Base-by-base conservation (phyloP, 495 filamentous ascomycete genomes). In the Penicillium atrosanguineum region DNA sequence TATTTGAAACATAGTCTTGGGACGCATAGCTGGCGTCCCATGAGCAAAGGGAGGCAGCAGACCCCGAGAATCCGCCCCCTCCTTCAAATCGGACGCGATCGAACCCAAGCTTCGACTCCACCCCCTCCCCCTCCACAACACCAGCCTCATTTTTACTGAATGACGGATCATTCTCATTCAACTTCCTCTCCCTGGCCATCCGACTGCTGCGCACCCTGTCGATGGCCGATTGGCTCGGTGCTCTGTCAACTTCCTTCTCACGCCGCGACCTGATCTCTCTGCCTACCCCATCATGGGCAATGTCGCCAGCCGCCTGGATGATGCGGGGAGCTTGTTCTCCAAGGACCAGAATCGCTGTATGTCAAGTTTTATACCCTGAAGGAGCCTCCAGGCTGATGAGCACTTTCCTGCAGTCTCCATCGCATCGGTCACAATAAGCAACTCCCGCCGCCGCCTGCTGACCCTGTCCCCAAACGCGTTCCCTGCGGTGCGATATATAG, bases 341-440 rank as follows among this genome's bases (percentile, higher is more conserved):
- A 87, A 89, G 75, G 92, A 98, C 68, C 94, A 97, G 74, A 88
- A 77, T 65, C 84, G 90, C 78, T 83, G 93, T 97, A 70, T 57
- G 82, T 55, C n/a, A 16, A 20, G 20, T 4, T 11, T n/a, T 19
- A 7, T 49, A 16, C 37, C 34, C 48, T 14, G 9, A 12, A n/a
- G 14, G 31, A 38, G 21, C 11, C n/a, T 21, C 23, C 38, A 40
- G 51, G 41, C 56, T 64, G 49, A 59, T 54, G 23, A 48, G 48
- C 39, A 59, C 36, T 36, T 51, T 11, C 48, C 44, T 56, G 20
- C 70, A 97, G 94, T 97, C 63, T 88, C 90, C 50, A 87, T 95
- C 72, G 83, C 91, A 44, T 86, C 84, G 31, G 78, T 96, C 50
- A 82, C 83, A 48, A 83, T 97, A 67, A 87, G 84, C 53, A 94